phyloP scores from a whole-genome alignment of 176 grass and related monocot species.

The Oryza australiensis region DNA sequence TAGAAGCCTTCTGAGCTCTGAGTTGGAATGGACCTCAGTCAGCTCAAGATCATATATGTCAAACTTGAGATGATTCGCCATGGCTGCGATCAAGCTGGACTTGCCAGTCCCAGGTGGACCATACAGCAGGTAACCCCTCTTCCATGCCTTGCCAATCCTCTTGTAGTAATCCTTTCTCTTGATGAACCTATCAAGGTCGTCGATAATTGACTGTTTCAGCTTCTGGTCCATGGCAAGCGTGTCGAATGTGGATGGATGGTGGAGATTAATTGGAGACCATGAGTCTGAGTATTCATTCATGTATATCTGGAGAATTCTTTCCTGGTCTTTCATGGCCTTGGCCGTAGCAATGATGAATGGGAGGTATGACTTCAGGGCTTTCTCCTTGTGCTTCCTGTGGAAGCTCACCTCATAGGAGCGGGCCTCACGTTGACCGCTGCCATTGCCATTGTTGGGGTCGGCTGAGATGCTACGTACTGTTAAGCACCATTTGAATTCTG shows the following conservation, averaged over 20 bases:
- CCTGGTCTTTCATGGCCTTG: constrained; percentile 55
- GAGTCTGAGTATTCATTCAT: constrained; percentile 48
- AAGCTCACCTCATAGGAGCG: constrained; percentile 60
- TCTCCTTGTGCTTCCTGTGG: constrained; percentile 71
- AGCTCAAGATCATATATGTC: constrained; percentile 91
- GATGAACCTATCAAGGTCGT: constrained; percentile 66
- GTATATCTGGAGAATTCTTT: constrained; percentile 51
- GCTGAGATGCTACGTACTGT: neutral
- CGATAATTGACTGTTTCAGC: constrained; percentile 60
- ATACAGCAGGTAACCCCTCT: constrained; percentile 78
- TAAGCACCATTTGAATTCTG: constrained; percentile 63
- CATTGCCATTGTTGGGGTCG: neutral
- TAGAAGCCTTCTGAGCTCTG: constrained; percentile 58
- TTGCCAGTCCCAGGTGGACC: constrained; percentile 94
- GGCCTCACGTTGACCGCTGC: constrained; percentile 8
- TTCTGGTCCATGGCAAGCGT: constrained; percentile 68
- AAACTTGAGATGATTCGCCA: constrained; percentile 79
- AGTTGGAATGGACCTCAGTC: constrained; percentile 58
- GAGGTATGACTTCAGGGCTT: constrained; percentile 63
- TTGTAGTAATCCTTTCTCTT: constrained; percentile 89
- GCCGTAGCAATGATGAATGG: constrained; percentile 59
- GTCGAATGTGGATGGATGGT: constrained; percentile 77
- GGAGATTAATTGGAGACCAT: constrained; percentile 67
- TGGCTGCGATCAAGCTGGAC: constrained; percentile 92
- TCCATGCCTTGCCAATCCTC: constrained; percentile 87